Base-by-base conservation (phyloP, 139 green algal genomes). In the Closterium sp. region DNA sequence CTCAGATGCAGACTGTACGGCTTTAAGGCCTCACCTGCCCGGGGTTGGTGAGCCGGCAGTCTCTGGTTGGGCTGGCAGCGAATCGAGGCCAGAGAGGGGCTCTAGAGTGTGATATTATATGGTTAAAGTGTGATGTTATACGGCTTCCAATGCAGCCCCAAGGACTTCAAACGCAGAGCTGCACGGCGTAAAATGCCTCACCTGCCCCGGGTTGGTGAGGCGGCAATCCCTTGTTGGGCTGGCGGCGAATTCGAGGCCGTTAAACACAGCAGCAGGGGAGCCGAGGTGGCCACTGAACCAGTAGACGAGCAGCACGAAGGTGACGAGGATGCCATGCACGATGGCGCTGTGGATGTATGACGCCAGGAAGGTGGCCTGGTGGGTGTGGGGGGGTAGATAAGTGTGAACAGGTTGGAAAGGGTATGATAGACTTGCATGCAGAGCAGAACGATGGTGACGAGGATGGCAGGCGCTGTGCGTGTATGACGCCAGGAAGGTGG, bases 361-460 rank as follows among this genome's bases (percentile, higher is more conserved):
- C 9, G 96, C 96, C 19, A 97, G 90, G 95, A 98, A 98, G 85
- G 97, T 98, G 50, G 97, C 97, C 94, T 97, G 97, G 22, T 98
- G 96, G 31, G 11, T 19, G 17, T 7, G 50, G 50, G 13, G 50
- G 50, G 50, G 50, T 24, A 17, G 50, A 70, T 19, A 70, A 21
- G 10, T 2, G 50, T 17, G 50, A 19, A 70, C 7, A 70, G 17
- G 50, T 70, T 70, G 34, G 34, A 42, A 42, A 42, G 34, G 34
- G 34, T 42, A 42, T 42, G 34, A 42, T 42, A 42, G 9, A 6
- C 34, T 4, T 42, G 34, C 34, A 10, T 42, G 34, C 50, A 21
- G 50, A 95, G 91, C 92, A 98, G 97, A 28, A 96, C 94, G 91
- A 98, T 98, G 87, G 97, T 95, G 88, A 96, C 95, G 11, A 99